Evolutionary conservation across 306 rosid species (phyloP), one percentile per base, ranked within the genome.

Genomic region (Cucurbita maxima): DNA sequence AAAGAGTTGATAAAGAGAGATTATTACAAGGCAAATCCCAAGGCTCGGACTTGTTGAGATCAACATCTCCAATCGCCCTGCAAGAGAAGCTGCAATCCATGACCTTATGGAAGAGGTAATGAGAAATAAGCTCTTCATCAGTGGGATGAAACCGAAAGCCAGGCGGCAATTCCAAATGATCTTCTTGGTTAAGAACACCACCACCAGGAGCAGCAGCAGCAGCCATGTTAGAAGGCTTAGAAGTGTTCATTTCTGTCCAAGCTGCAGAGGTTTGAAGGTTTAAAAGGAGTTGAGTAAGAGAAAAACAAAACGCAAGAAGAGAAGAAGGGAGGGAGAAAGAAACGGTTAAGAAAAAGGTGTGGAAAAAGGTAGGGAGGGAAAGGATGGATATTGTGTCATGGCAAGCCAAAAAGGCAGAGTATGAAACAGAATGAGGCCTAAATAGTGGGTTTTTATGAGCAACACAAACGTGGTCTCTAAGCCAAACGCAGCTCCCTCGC

Each of bases 101-200:
- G 4, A 91, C 97, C 74, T 87, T 94, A 73, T 85, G 73, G 81
- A 85, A 81, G 3, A 94, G 80, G 58, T 94, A 94, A 73, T 86
- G 95, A 72, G 86, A 86, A 15, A 94, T 89, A n/a, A 94, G 99
- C 84, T 94, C 99, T 81, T 94, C 99, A 82, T 94, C 97, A 9
- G 96, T 89, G 0, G 99, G 99, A 14, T 94, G 99, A 72, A 94
- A 94, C 34, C 99, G 90, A 79, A 94, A 94, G 0, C 99, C 99
- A 0, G 90, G 88, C 0, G 99, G 99, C 80, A 95, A 88, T 73
- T 86, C 84, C 81, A 91, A 73, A 64, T 82, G 78, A 34, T 84
- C 86, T 9, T 89, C 88, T 74, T 87, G 84, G 78, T 78, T 77
- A 19, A 47, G 52, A 5, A 34, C 3, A 1, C 77, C 80, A 0